These are phyloP conservation scores for Gossypium sturtianum DNA, from an alignment of 345 rosid genomes.

Conservation along the genomic window DNA sequence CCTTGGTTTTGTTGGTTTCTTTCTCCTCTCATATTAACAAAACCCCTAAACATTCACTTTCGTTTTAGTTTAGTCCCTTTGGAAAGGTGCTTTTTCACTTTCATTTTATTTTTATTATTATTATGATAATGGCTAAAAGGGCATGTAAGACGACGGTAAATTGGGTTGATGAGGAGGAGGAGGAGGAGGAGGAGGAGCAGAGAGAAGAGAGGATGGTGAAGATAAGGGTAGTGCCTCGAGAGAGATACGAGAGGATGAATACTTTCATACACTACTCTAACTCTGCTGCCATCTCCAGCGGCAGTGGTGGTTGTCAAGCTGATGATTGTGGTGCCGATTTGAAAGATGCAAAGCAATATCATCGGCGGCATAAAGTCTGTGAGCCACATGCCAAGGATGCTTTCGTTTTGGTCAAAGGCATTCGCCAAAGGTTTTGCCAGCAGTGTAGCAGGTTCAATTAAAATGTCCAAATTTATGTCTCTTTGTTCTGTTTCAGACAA, in stretches of 20 bases:
- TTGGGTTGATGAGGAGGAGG: not conserved
- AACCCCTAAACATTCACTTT: not conserved
- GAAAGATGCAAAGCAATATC: conserved; percentile 9
- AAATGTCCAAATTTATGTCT: not conserved
- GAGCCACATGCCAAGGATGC: conserved; percentile 15
- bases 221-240: conserved; percentile 15
- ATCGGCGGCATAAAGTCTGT: conserved; percentile 19
- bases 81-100: not conserved
- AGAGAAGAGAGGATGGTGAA: conserved; percentile 3
- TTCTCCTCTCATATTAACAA: not conserved
- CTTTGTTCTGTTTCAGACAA: not conserved
- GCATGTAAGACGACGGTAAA: not conserved
- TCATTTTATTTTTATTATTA: not conserved
- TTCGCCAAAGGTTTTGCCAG: conserved; percentile 19
- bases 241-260: conserved; percentile 2
- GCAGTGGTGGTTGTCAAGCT: conserved; percentile 14
- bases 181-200: not conserved
- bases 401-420: conserved; percentile 11
- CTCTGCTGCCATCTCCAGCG: not conserved
- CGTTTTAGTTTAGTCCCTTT: not conserved
- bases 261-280: not conserved
- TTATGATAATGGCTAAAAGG: conserved; percentile 11
- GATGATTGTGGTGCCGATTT: conserved; percentile 17
- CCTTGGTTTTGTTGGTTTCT: not conserved
- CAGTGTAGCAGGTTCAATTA: conserved; percentile 13